phyloP scores from a whole-genome alignment of 257 asterid species.

The Primulina eburnea region DNA sequence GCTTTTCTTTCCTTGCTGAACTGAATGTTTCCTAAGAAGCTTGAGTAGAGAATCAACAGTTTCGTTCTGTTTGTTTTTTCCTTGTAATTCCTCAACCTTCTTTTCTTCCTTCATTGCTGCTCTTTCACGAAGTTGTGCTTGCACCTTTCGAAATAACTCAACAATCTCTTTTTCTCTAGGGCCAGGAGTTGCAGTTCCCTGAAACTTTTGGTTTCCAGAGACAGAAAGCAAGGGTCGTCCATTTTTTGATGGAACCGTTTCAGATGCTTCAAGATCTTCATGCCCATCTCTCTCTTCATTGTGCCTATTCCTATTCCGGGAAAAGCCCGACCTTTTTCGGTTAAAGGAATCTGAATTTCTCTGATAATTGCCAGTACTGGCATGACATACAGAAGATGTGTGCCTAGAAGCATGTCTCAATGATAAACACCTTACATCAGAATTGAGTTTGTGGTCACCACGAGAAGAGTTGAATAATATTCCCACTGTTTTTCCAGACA shows the following conservation, averaged over 20 bases:
- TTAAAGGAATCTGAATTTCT: constrained; percentile 68
- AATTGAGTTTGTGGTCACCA: constrained; percentile 33
- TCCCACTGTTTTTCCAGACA: constrained; percentile 55
- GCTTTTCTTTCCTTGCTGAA: constrained; percentile 70
- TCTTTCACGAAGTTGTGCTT: constrained; percentile 84
- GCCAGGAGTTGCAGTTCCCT: constrained; percentile 73
- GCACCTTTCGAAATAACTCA: constrained; percentile 88
- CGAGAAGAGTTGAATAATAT: constrained; percentile 39
- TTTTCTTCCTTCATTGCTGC: constrained; percentile 72
- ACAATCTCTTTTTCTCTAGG: constrained; percentile 90
- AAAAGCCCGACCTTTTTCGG: constrained; percentile 65
- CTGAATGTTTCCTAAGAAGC: constrained; percentile 87
- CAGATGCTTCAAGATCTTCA: constrained; percentile 66
- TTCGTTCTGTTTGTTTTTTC: constrained; percentile 71
- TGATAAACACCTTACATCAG: constrained; percentile 39
- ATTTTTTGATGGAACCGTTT: constrained; percentile 57
- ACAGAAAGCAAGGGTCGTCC: constrained; percentile 55
- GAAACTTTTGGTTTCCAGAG: constrained; percentile 52
- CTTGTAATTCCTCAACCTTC: constrained; percentile 55
- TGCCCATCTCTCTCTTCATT: constrained; percentile 57
- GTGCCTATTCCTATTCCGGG: constrained; percentile 62
- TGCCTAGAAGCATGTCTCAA: constrained; percentile 41
- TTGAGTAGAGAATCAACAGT: constrained; percentile 94
- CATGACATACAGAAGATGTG: constrained; percentile 47
- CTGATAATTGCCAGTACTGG: constrained; percentile 59